A percentile compares a stretch with the other conserved stretches of the same genome.
Evolutionary conservation across 305 asterid species (phyloP).

Genomic region (Fraxinus baroniana): DNA sequence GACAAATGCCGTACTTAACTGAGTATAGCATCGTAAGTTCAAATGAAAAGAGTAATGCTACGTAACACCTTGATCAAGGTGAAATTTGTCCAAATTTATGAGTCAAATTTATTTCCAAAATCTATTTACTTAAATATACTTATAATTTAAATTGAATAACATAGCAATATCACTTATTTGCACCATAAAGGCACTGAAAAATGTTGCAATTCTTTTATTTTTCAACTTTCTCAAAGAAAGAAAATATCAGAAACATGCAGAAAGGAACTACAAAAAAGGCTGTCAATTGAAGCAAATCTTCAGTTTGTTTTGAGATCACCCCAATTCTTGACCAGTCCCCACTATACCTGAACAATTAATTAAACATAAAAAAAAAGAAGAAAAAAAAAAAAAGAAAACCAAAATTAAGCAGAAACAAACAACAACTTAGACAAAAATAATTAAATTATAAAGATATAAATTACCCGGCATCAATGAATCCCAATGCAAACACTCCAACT

Average conservation of each 20-base stretch:
- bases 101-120: neutral
- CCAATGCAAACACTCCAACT: conserved; percentile 56
- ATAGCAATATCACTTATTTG: neutral
- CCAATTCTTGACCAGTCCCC: conserved; percentile 98
- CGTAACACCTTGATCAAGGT: neutral
- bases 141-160: neutral
- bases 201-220: conserved; percentile 21
- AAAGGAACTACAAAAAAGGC: conserved; percentile 71
- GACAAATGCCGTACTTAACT: neutral
- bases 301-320: conserved; percentile 58
- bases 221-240: conserved; percentile 30
- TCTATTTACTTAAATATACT: neutral
- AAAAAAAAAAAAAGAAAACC: no score
- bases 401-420: neutral
- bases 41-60: neutral
- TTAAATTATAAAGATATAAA: neutral
- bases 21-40: neutral
- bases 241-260: conserved; percentile 51
- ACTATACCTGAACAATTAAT: conserved; percentile 59
- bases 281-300: conserved; percentile 63
- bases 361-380: neutral
- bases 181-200: neutral
- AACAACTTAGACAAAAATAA: neutral
- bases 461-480: conserved; percentile 91
- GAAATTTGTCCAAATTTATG: neutral